Conservation (phyloP, 495 filamentous ascomycete genomes). For the Aspergillus indologenus region DNA sequence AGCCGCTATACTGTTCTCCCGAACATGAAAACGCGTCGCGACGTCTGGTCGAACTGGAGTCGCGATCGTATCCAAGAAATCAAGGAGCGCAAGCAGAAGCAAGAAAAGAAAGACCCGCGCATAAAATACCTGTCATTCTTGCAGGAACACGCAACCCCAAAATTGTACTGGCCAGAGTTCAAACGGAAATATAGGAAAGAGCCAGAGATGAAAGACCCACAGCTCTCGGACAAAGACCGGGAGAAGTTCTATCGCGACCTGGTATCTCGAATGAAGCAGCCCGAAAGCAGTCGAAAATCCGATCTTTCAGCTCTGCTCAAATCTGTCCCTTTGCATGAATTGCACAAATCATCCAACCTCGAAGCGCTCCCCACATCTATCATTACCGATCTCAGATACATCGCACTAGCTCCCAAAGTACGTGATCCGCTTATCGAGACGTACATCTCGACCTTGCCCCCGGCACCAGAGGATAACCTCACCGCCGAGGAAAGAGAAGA, state of each 20-base stretch:
- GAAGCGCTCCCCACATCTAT: slow-evolving; percentile 65
- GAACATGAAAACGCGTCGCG: slow-evolving; percentile 77
- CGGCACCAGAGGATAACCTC: slow-evolving; percentile 57
- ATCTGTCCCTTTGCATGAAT: slow-evolving; percentile 55
- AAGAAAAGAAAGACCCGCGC: slow-evolving; percentile 79
- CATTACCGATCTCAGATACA: slow-evolving; percentile 74
- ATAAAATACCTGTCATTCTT: slow-evolving; percentile 84
- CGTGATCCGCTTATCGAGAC: slow-evolving; percentile 73
- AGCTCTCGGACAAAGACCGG: slow-evolving; percentile 78
- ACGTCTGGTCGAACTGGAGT: slow-evolving; percentile 80
- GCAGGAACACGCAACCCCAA: slow-evolving; percentile 74
- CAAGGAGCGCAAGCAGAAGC: slow-evolving; percentile 67
- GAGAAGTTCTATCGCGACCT: slow-evolving; percentile 91
- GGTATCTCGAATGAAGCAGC: slow-evolving; percentile 72
- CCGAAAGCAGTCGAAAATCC: slow-evolving; percentile 69
- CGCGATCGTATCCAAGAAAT: slow-evolving; percentile 66
- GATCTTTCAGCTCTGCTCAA: slow-evolving; percentile 79
- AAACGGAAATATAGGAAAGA: slow-evolving; percentile 85
- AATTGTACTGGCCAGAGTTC: slow-evolving; percentile 96
- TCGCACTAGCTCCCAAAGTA: slow-evolving; percentile 65
- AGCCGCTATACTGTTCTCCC: slow-evolving; percentile 76
- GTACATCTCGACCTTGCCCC: slow-evolving; percentile 69
- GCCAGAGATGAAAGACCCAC: slow-evolving; percentile 70
- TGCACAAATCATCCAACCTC: slow-evolving; percentile 64
- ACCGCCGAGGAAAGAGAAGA: slow-evolving; percentile 59